Conservation (phyloP, 2,329 filamentous ascomycete genomes). For the Trichoderma asperellum region DNA sequence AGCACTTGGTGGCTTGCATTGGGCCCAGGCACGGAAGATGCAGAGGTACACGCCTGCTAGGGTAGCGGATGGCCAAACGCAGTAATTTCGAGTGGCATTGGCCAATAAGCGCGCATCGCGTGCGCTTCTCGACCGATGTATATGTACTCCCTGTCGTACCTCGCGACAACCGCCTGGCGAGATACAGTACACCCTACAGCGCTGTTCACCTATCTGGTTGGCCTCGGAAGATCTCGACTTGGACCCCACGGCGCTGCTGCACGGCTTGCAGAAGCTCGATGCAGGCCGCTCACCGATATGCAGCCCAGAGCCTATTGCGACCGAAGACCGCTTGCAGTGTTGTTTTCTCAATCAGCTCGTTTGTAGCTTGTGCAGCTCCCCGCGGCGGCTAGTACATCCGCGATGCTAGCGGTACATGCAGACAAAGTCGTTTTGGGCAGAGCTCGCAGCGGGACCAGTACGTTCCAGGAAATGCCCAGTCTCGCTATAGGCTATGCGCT, state of each 20-base stretch:
- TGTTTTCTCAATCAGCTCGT: slow-evolving; percentile 17
- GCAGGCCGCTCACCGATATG: slow-evolving; percentile 22
- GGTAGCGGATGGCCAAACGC: slow-evolving; percentile 1
- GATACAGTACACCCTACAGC: background rate
- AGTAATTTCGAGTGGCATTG: slow-evolving; percentile 16
- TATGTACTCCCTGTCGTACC: background rate
- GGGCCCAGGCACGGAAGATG: background rate
- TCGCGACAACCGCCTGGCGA: background rate
- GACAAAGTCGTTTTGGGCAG: background rate
- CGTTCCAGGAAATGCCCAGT: background rate
- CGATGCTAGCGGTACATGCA: background rate
- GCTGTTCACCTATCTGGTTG: background rate
- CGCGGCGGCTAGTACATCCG: background rate
- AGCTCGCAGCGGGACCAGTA: background rate
- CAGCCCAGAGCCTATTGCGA: background rate
- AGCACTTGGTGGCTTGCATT: background rate
- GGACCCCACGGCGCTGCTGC: background rate
- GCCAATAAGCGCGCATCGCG: slow-evolving; percentile 9
- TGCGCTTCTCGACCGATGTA: background rate
- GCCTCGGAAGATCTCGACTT: background rate
- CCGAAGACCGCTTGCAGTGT: background rate
- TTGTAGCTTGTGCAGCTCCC: background rate
- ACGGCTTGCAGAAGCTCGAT: background rate
- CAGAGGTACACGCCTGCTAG: slow-evolving; percentile 1
- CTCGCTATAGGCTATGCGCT: background rate